phyloP scores from a whole-genome alignment of 139 green algal species.

The Micractinium sp. region DNA sequence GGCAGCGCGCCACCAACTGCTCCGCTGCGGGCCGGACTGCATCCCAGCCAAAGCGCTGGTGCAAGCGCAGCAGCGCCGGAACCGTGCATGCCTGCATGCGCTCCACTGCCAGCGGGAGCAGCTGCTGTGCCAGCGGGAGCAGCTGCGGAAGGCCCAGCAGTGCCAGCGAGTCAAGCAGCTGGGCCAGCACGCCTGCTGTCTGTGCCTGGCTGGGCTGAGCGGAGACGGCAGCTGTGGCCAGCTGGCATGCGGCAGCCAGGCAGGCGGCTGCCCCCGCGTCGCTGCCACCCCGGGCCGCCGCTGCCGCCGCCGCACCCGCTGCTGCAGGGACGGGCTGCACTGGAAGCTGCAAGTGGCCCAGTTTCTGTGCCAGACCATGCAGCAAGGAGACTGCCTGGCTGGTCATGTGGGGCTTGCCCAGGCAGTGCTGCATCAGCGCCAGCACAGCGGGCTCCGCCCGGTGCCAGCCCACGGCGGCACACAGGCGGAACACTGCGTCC shows the following conservation, averaged over 20 bases:
- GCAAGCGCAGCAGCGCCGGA: background rate
- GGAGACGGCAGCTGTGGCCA: background rate
- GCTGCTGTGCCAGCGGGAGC: background rate
- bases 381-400: background rate
- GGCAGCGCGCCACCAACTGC: background rate
- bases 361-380: background rate
- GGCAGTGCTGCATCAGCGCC: background rate
- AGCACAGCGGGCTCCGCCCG: background rate
- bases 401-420: background rate
- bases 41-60: background rate
- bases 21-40: background rate
- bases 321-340: background rate
- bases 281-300: background rate
- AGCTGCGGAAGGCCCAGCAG: background rate
- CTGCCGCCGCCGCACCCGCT: background rate
- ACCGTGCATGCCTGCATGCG: background rate
- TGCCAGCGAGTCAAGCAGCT: background rate
- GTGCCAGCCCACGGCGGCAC: background rate
- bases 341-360: background rate
- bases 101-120: background rate
- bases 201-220: background rate
- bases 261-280: background rate
- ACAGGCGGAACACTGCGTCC: background rate
- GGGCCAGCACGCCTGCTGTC: background rate
- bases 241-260: background rate